A percentile compares a stretch with the other conserved stretches of the same genome.
Conservation (phyloP, 371 early-diverging fungal species). For the Cokeromyces recurvatus region DNA sequence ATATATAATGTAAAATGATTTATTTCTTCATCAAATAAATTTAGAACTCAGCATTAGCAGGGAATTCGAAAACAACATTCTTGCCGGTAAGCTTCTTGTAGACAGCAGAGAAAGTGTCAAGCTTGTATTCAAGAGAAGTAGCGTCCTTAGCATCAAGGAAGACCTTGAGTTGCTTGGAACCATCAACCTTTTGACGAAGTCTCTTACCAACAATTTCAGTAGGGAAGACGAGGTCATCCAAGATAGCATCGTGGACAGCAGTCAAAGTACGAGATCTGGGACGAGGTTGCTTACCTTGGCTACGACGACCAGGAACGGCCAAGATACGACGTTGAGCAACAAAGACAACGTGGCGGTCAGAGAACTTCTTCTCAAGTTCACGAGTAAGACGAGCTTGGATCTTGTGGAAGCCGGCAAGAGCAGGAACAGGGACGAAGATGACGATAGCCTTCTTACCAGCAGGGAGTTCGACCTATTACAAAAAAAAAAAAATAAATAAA, state of each 20-base stretch:
- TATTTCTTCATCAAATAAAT: too few species aligned
- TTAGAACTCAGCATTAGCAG: conserved; percentile 43
- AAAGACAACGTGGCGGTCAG: conserved; percentile 95
- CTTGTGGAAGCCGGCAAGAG: conserved; percentile 90
- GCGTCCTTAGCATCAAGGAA: conserved; percentile 96
- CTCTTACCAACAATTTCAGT: conserved; percentile 98
- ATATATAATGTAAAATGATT: too few species aligned
- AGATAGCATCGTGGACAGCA: conserved; percentile 91
- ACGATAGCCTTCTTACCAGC: conserved; percentile 95
- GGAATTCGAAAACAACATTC: conserved; percentile 97
- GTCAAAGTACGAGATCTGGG: conserved; percentile 96
- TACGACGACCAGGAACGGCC: conserved; percentile 83
- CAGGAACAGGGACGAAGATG: conserved; percentile 95
- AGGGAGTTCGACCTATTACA: conserved; percentile 89
- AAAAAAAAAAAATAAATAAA: background rate
- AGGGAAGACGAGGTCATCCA: conserved; percentile 97
- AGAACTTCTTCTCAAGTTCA: conserved; percentile 99
- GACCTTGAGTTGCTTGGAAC: conserved; percentile 91
- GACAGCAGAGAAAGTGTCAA: conserved; percentile 93
- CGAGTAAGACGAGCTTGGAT: conserved; percentile 90
- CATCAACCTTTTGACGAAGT: conserved; percentile 93
- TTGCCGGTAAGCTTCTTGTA: conserved; percentile 97
- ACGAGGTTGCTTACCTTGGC: conserved; percentile 86
- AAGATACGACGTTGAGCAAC: conserved; percentile 96
- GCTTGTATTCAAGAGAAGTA: conserved; percentile 96